Evolutionary conservation across 169 alveolate species (phyloP).

Genomic region (Cryptosporidium canis): DNA sequence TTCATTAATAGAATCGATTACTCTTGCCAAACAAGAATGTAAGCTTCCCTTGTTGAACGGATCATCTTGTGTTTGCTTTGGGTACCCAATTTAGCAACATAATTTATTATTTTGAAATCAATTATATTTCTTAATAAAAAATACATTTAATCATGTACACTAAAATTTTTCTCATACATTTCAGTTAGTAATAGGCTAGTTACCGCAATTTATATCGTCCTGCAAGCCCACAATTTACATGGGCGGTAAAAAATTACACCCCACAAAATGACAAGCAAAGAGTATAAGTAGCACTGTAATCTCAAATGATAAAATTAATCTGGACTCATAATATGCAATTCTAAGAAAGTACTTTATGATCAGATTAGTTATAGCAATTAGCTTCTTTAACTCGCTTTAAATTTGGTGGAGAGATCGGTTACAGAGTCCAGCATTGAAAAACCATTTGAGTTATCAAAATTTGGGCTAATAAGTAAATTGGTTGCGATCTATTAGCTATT

Average conservation of each 20-base stretch:
- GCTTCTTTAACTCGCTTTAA: not conserved
- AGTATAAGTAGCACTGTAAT: not conserved
- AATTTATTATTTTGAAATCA: not conserved
- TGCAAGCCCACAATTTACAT: slow-evolving; percentile 67
- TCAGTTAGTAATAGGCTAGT: not conserved
- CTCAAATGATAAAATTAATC: not conserved
- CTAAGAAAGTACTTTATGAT: not conserved
- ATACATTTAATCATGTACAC: not conserved
- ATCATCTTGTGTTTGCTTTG: slow-evolving; percentile 62
- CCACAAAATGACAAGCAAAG: slow-evolving; percentile 35
- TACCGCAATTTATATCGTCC: slow-evolving; percentile 39
- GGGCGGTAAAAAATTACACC: slow-evolving; percentile 65
- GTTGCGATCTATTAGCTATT: not conserved
- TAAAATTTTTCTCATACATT: not conserved
- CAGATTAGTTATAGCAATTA: slow-evolving; percentile 2
- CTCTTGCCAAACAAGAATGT: slow-evolving; percentile 37
- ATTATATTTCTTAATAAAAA: not conserved
- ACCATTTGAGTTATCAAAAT: not conserved
- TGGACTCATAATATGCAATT: not conserved
- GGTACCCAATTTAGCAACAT: slow-evolving; percentile 24
- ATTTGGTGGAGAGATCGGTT: not conserved
- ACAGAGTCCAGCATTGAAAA: not conserved
- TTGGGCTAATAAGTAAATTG: not conserved
- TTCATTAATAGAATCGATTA: slow-evolving; percentile 47
- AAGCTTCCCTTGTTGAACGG: slow-evolving; percentile 63